Base-by-base conservation (phyloP, 768 basidiomycete species). In the Kwoniella bestiolae region DNA sequence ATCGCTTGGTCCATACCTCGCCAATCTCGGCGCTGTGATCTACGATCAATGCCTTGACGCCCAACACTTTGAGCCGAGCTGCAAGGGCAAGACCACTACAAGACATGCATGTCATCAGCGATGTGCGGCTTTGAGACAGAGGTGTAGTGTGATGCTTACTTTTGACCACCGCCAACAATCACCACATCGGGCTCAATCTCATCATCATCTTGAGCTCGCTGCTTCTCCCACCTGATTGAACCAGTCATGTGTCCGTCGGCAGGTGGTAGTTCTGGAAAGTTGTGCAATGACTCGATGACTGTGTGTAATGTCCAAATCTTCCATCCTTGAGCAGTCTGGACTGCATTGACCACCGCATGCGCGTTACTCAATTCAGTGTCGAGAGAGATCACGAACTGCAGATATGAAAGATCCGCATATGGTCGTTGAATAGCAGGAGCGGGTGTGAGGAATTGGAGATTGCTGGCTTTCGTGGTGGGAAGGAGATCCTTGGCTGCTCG, bases 241-340 rank as follows among this genome's bases (percentile, higher is more conserved):
- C 60, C 70, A 31, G 60, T 62, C 56, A 63, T 66, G 53, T 66
- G 60, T 18, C 60, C 64, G 35, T 65, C 68, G 1, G 38, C 26
- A n/a, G 28, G 23, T 0, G 57, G 66, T 7, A 64, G 26, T 29
- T 87, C 86, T 0, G 86, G 85, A 73, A 81, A 79, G 1, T 76
- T 83, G 45, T 85, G 85, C 70, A 90, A 78, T 11, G 82, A 83
- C 31, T 86, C 85, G 11, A 90, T 82, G 47, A 84, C 84, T 0
- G 88, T 88, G 69, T 85, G 85, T 5, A 90, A 62, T 7, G 83
- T 82, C 75, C 86, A 84, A 0, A 87, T 86, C 73, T 84, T 86
- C 88, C 87, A 89, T 57, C 83, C 80, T 18, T 81, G 80, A 32
- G 80, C 55, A 26, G 82, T 79, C 0, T 86, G 88, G 0, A 89